phyloP scores from a whole-genome alignment of 2,329 filamentous ascomycete species.

The Alternaria postmessia region DNA sequence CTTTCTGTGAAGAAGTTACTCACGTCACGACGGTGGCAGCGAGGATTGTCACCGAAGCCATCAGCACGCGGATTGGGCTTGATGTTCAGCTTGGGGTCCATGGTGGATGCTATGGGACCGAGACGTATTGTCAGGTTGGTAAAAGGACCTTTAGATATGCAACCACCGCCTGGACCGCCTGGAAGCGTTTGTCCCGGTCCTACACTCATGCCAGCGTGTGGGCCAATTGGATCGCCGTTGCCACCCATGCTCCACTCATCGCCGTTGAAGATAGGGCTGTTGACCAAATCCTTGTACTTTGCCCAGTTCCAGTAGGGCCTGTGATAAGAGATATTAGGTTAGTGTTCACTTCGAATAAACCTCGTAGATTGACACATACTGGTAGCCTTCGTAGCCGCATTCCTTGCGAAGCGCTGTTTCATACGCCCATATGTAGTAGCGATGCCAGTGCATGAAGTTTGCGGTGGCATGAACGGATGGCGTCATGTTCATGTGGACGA shows the following conservation, averaged over 20 bases:
- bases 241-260: slow-evolving; percentile 58
- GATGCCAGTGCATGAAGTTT: slow-evolving; percentile 52
- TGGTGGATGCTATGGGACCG: slow-evolving; percentile 56
- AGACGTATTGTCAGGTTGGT: slow-evolving; percentile 54
- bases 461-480: slow-evolving; percentile 39
- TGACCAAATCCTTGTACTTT: slow-evolving; percentile 54
- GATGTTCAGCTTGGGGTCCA: slow-evolving; percentile 41
- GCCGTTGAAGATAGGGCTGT: slow-evolving; percentile 65
- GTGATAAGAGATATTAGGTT: neutral
- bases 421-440: slow-evolving; percentile 54
- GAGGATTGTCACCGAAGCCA: slow-evolving; percentile 42
- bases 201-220: slow-evolving; percentile 23
- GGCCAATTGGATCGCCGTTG: slow-evolving; percentile 53
- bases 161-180: slow-evolving; percentile 64
- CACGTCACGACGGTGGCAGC: slow-evolving; percentile 44
- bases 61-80: slow-evolving; percentile 42
- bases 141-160: slow-evolving; percentile 62
- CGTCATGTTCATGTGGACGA: slow-evolving; percentile 46
- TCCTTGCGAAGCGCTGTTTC: slow-evolving; percentile 53
- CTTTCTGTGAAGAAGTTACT: slow-evolving; percentile 36
- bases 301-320: slow-evolving; percentile 64
- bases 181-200: slow-evolving; percentile 46
- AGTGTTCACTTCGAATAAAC: neutral
- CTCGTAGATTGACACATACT: slow-evolving; percentile 14
- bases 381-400: slow-evolving; percentile 53